Percentiles rank a stretch among this genome's conserved stretches.
Conservation (phyloP, 371 early-diverging fungal species). For the Nematocida ironsii region DNA sequence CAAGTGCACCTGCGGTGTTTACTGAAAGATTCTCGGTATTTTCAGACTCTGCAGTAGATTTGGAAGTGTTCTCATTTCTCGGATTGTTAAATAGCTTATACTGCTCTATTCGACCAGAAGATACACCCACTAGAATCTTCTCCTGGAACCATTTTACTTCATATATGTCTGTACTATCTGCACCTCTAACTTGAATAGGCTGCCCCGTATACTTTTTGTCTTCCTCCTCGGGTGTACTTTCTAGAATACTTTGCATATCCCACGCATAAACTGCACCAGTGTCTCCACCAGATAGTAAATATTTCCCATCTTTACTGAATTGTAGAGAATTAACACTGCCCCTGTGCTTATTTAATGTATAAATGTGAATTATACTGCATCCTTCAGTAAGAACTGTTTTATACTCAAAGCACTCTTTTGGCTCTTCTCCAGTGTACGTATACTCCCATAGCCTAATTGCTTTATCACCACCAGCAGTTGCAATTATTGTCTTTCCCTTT, state of each 20-base stretch:
- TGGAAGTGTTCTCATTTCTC: background rate
- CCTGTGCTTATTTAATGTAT: conserved; percentile 60
- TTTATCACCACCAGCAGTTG: conserved; percentile 68
- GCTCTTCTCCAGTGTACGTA: background rate
- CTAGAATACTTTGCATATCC: conserved; percentile 14
- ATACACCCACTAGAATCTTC: conserved; percentile 57
- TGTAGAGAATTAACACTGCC: conserved; percentile 66
- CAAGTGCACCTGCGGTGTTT: background rate
- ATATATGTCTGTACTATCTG: conserved; percentile 67
- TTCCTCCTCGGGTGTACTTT: conserved; percentile 9
- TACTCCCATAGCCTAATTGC: conserved; percentile 68
- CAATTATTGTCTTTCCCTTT: conserved; percentile 49
- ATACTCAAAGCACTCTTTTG: conserved; percentile 45
- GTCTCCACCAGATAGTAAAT: conserved; percentile 66
- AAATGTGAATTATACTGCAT: conserved; percentile 49
- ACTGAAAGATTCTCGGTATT: background rate
- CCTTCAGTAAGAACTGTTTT: conserved; percentile 60
- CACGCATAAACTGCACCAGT: conserved; percentile 64
- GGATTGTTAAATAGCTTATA: background rate
- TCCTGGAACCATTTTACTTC: conserved; percentile 62
- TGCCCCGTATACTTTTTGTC: conserved; percentile 32
- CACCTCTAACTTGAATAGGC: conserved; percentile 45
- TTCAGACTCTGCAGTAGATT: background rate
- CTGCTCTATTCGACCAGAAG: conserved; percentile 45
- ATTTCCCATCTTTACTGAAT: conserved; percentile 50